Conservation (phyloP, 2,329 filamentous ascomycete genomes). For the Tolypocladium ophioglossoides region DNA sequence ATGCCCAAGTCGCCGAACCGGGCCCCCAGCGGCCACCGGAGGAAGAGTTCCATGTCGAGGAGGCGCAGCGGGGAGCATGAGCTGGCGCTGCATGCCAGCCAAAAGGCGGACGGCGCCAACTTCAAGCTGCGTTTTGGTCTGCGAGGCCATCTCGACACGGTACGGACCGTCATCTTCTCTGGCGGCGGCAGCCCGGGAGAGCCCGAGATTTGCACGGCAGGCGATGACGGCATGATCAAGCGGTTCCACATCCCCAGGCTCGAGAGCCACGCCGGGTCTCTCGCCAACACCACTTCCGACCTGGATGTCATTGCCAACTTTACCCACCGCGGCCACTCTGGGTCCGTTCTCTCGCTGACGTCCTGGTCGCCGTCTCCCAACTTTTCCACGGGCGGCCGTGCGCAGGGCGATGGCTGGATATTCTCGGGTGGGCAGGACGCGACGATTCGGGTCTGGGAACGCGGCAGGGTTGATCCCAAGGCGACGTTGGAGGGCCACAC, state of each 20-base stretch:
- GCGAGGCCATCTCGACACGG: slow-evolving; percentile 84
- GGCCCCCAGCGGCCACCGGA: slow-evolving; percentile 56
- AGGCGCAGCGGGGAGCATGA: slow-evolving; percentile 61
- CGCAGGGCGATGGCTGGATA: slow-evolving; percentile 91
- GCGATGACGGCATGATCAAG: slow-evolving; percentile 93
- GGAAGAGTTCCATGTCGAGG: slow-evolving; percentile 70
- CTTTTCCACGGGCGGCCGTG: slow-evolving; percentile 80
- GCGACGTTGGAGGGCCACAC: slow-evolving; percentile 89
- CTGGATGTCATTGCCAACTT: slow-evolving; percentile 90
- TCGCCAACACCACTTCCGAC: slow-evolving; percentile 54
- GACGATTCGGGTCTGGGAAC: slow-evolving; percentile 90
- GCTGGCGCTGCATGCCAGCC: slow-evolving; percentile 36
- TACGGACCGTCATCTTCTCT: slow-evolving; percentile 91
- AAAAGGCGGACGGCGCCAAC: slow-evolving; percentile 59
- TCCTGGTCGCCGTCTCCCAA: slow-evolving; percentile 81
- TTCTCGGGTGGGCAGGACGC: slow-evolving; percentile 95
- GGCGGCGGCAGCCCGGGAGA: slow-evolving; percentile 91
- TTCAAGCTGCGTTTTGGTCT: slow-evolving; percentile 93
- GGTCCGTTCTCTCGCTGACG: slow-evolving; percentile 75
- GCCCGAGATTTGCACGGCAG: slow-evolving; percentile 91
- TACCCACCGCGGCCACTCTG: slow-evolving; percentile 88
- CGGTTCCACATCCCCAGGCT: slow-evolving; percentile 91
- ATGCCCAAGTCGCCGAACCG: slow-evolving; percentile 71
- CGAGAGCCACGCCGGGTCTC: slow-evolving; percentile 37
- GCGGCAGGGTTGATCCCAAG: slow-evolving; percentile 88